These are phyloP conservation scores for Fomitopsis pulvina DNA, from an alignment of 768 basidiomycete genomes.

Conservation along the genomic window DNA sequence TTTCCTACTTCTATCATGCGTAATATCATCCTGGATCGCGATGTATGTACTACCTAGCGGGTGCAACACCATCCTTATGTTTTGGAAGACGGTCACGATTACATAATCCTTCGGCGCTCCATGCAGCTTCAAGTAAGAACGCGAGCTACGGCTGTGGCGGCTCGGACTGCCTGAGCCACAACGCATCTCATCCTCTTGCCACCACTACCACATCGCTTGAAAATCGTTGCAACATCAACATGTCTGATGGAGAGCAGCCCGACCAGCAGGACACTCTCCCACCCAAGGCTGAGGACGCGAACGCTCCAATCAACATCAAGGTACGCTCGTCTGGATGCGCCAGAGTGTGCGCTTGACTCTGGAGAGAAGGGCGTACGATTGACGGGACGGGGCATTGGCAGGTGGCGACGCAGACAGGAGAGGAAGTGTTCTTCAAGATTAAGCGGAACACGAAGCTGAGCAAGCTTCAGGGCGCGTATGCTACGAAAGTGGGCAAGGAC, in stretches of 20 bases:
- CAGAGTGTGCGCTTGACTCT: neutral
- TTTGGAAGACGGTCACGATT: neutral
- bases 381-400: constrained; percentile 21
- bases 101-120: neutral
- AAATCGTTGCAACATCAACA: constrained; percentile 23
- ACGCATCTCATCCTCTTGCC: constrained; percentile 1
- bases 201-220: neutral
- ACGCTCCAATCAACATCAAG: constrained; percentile 75
- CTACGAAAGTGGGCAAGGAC: constrained; percentile 88
- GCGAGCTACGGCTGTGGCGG: neutral
- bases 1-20: neutral
- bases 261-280: constrained; percentile 32
- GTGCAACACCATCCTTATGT: neutral
- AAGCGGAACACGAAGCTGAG: constrained; percentile 87
- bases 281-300: constrained; percentile 49
- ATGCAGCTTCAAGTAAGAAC: neutral
- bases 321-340: constrained; percentile 30
- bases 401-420: constrained; percentile 72
- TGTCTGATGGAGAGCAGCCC: constrained; percentile 48
- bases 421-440: constrained; percentile 97
- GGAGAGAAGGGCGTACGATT: neutral
- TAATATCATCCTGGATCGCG: neutral
- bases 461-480: constrained; percentile 91
- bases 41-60: too few relatives aligned
- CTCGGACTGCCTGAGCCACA: neutral